Evolutionary conservation across 2,329 filamentous ascomycete species (phyloP).

Genomic region (Phialemoniopsis sp.): DNA sequence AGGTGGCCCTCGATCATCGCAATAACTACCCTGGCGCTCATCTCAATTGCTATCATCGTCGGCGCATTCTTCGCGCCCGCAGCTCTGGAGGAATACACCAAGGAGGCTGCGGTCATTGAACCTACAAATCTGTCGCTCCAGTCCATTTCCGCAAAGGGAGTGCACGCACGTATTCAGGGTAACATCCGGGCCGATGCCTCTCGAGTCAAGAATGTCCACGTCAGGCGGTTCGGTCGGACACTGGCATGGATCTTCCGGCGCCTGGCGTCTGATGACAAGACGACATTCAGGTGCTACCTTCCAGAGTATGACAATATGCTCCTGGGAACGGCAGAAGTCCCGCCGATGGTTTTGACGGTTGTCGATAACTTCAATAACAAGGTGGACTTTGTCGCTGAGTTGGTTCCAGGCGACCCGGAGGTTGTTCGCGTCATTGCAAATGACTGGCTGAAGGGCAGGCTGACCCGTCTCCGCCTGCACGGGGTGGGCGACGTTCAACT

Average conservation of each 20-base stretch:
- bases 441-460: conserved; percentile 79
- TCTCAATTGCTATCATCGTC: conserved; percentile 66
- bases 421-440: conserved; percentile 77
- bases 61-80: conserved; percentile 79
- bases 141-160: conserved; percentile 73
- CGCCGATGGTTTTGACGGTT: conserved; percentile 71
- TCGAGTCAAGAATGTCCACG: conserved; percentile 65
- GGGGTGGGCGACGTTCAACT: conserved; percentile 71
- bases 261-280: conserved; percentile 64
- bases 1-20: conserved; percentile 79
- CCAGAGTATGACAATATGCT: conserved; percentile 78
- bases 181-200: conserved; percentile 77
- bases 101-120: conserved; percentile 76
- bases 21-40: conserved; percentile 58
- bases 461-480: conserved; percentile 66
- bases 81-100: conserved; percentile 79
- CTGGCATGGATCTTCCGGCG: conserved; percentile 77
- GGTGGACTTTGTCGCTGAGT: conserved; percentile 74
- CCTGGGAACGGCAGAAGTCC: conserved; percentile 72
- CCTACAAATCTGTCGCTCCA: conserved; percentile 82
- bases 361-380: conserved; percentile 72
- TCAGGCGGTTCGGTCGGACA: conserved; percentile 71
- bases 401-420: conserved; percentile 72
- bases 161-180: conserved; percentile 76
- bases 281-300: conserved; percentile 71